Evolutionary conservation across 805 yeast genomes (phyloP).

Genomic region (Metschnikowia gelsemii): DNA sequence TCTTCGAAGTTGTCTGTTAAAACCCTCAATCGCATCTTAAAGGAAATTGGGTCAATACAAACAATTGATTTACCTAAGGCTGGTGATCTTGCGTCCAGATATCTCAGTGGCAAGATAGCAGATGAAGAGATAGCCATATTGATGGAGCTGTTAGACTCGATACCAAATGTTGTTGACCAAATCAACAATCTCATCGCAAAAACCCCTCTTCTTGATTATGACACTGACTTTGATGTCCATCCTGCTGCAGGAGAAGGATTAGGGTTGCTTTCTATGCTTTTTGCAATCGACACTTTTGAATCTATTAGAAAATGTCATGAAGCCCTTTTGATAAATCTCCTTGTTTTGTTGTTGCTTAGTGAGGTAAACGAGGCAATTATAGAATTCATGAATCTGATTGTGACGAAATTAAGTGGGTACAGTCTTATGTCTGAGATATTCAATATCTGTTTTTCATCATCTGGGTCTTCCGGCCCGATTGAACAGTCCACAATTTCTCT

Average conservation of each 20-base stretch:
- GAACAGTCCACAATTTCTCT: conserved; percentile 18
- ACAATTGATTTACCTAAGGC: conserved; percentile 20
- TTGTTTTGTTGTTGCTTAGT: conserved; percentile 33
- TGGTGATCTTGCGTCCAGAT: conserved; percentile 25
- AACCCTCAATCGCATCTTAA: conserved; percentile 27
- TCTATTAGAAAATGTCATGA: conserved; percentile 31
- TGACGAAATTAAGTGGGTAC: conserved; percentile 28
- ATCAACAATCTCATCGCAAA: conserved; percentile 25
- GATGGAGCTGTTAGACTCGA: conserved; percentile 25
- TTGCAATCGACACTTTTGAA: conserved; percentile 28
- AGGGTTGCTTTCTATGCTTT: conserved; percentile 26
- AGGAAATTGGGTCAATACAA: conserved; percentile 16
- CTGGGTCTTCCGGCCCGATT: conserved; percentile 15
- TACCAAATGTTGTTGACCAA: conserved; percentile 28
- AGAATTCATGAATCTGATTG: conserved; percentile 24
- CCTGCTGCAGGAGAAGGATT: conserved; percentile 17
- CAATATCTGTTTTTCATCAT: conserved; percentile 26
- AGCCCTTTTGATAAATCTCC: conserved; percentile 28
- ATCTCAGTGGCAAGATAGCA: conserved; percentile 27
- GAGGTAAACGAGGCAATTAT: conserved; percentile 32
- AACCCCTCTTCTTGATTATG: conserved; percentile 2
- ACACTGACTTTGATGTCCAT: conserved; percentile 1
- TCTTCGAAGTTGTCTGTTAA: conserved; percentile 30
- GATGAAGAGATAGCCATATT: conserved; percentile 24
- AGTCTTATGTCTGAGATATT: conserved; percentile 25